These are phyloP conservation scores for Trichosanthes cucumerina DNA, from an alignment of 306 rosid genomes.

Conservation along the genomic window DNA sequence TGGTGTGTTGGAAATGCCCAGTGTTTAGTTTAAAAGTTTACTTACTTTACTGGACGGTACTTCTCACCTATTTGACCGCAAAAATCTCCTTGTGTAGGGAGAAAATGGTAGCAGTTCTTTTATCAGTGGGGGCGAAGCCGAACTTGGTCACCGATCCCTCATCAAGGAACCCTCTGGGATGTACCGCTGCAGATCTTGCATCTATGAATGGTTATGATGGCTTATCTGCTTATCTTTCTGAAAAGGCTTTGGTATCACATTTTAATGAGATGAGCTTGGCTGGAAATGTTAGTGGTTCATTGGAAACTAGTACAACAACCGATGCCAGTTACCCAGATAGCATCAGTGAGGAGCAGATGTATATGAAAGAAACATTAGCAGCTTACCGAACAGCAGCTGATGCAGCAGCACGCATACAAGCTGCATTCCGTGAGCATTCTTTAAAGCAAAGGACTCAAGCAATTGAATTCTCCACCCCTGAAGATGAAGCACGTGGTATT, in stretches of 20 bases:
- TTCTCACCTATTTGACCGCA: neutral
- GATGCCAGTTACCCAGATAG: slow-evolving; percentile 33
- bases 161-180: slow-evolving; percentile 60
- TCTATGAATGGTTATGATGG: slow-evolving; percentile 56
- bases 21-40: neutral
- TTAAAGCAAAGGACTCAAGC: slow-evolving; percentile 43
- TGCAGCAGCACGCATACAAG: slow-evolving; percentile 88
- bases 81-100: slow-evolving; percentile 31
- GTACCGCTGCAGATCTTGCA: slow-evolving; percentile 77
- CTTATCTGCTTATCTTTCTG: slow-evolving; percentile 89
- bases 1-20: neutral
- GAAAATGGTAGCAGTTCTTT: slow-evolving; percentile 73
- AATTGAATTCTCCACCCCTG: slow-evolving; percentile 40
- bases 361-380: slow-evolving; percentile 61
- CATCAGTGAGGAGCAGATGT: slow-evolving; percentile 61
- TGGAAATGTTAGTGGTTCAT: slow-evolving; percentile 76
- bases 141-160: slow-evolving; percentile 92
- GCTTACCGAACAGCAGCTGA: slow-evolving; percentile 86
- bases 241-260: slow-evolving; percentile 72
- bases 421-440: slow-evolving; percentile 73
- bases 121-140: slow-evolving; percentile 83
- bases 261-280: slow-evolving; percentile 73
- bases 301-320: slow-evolving; percentile 32
- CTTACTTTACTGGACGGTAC: neutral
- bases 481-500: slow-evolving; percentile 70